Base-by-base conservation (phyloP, 768 basidiomycete species). In the Leccinum subgranulosum region DNA sequence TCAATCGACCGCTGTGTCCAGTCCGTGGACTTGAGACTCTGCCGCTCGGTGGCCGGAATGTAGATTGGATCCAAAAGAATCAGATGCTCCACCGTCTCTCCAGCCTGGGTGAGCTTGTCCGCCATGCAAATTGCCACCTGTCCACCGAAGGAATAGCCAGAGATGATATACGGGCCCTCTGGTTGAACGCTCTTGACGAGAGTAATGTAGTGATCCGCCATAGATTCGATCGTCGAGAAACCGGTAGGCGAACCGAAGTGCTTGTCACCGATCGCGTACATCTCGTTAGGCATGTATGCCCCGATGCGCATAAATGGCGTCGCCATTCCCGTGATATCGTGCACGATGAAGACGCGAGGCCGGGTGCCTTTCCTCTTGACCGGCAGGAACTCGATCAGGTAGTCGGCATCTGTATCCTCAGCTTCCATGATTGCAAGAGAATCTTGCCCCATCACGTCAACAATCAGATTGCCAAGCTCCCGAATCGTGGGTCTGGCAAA, bases 231-330 rank as follows among this genome's bases (percentile, higher is more conserved):
- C 23, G 68, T 57, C 28, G 65, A 60, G 58, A 71, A 71, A 49
- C 69, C 69, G 0, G 62, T 67, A 27, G 66, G 45, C 9, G 68
- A 72, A 29, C 69, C 69, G 29, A 70, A 70, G 55, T 71, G 65
- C 28, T 64, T 67, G 60, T 71, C 69, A 27, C 69, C 70, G 23
- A 71, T 71, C 17, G 70, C 69, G 31, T 70, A 71, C 64, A 71
- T 67, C 64, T 71, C 69, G 47, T 59, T 69, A 1, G 69, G 67
- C 69, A 70, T 6, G 69, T 69, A 70, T 21, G 69, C 65, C 6
- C 69, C 69, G 23, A 70, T 69, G 12, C 69, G 66, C 69, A 70
- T 70, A 62, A 67, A 71, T 3, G 69, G 69, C 3, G 69, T 70
- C 10, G 65, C 69, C 69, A 70, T 71, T 36, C 69, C 69, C 3